A percentile compares a stretch with the other conserved stretches of the same genome.
Evolutionary conservation across 2,329 filamentous ascomycete species (phyloP).

Genomic region (Pestalotiopsis sp.): DNA sequence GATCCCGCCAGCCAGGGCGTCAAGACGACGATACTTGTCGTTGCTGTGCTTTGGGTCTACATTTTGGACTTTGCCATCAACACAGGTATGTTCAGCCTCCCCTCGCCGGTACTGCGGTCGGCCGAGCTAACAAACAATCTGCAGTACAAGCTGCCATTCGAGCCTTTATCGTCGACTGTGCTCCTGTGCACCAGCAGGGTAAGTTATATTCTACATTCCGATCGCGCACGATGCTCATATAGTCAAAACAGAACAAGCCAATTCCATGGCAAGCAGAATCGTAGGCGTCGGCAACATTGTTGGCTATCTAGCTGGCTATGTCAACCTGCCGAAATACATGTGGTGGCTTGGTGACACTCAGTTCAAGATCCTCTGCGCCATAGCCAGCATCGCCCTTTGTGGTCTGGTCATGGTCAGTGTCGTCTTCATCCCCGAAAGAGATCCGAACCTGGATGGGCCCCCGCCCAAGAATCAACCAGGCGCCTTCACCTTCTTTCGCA

Average conservation of each 20-base stretch:
- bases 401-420: conserved; percentile 74
- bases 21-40: conserved; percentile 69
- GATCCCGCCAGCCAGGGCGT: conserved; percentile 66
- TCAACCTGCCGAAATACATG: conserved; percentile 73
- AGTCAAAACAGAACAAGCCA: conserved; percentile 68
- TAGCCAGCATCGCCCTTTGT: conserved; percentile 75
- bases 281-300: conserved; percentile 88
- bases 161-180: conserved; percentile 92
- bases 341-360: conserved; percentile 85
- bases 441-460: conserved; percentile 74
- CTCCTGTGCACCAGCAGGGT: conserved; percentile 85
- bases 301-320: conserved; percentile 85
- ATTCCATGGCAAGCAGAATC: conserved; percentile 89
- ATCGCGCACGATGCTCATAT: conserved; percentile 17
- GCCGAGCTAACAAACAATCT: background rate
- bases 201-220: conserved; percentile 12
- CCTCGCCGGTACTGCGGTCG: background rate
- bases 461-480: conserved; percentile 64
- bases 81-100: conserved; percentile 61
- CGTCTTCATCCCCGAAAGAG: conserved; percentile 72
- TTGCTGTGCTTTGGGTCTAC: conserved; percentile 87
- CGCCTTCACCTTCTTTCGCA: conserved; percentile 76
- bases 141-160: conserved; percentile 86
- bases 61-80: conserved; percentile 94
- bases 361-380: conserved; percentile 88